A percentile compares a stretch with the other conserved stretches of the same genome.
Conservation (phyloP, 495 filamentous ascomycete species). For the Patellaria atrata region DNA sequence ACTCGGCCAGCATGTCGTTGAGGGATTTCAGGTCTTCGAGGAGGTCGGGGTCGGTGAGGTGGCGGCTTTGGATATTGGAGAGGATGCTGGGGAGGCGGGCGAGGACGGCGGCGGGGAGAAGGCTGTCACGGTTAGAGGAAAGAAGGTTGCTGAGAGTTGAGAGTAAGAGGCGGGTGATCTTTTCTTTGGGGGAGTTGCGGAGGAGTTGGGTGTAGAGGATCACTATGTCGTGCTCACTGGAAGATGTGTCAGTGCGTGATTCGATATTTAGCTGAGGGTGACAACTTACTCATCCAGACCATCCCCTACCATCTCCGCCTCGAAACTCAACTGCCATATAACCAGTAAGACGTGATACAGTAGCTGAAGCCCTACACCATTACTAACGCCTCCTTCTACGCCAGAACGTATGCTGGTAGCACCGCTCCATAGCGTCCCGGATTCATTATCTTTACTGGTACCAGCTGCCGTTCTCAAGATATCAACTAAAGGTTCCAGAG, state of each 20-base stretch:
- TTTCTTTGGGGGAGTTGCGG: slow-evolving; percentile 89
- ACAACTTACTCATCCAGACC: slow-evolving; percentile 62
- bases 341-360: slow-evolving; percentile 88
- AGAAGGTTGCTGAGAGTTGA: slow-evolving; percentile 82
- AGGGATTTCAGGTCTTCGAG: slow-evolving; percentile 69
- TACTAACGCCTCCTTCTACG: slow-evolving; percentile 50
- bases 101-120: slow-evolving; percentile 69
- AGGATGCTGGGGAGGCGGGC: slow-evolving; percentile 71
- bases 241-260: slow-evolving; percentile 17
- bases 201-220: slow-evolving; percentile 81
- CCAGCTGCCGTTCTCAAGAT: slow-evolving; percentile 72
- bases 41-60: slow-evolving; percentile 78
- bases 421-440: slow-evolving; percentile 58
- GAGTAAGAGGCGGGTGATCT: slow-evolving; percentile 83
- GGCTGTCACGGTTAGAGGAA: slow-evolving; percentile 52
- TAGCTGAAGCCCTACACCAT: slow-evolving; percentile 81
- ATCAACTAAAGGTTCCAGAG: slow-evolving; percentile 64
- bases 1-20: slow-evolving; percentile 71
- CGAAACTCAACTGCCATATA: slow-evolving; percentile 92
- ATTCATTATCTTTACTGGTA: slow-evolving; percentile 45
- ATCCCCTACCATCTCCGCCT: slow-evolving; percentile 67
- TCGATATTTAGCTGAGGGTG: not conserved
- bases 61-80: slow-evolving; percentile 64
- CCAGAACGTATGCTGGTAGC: slow-evolving; percentile 37
- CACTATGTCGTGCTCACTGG: slow-evolving; percentile 80